A percentile compares a stretch with the other conserved stretches of the same genome.
Evolutionary conservation across 768 basidiomycete genomes (phyloP).

Genomic region (Pilatotrama ljubarskyi): DNA sequence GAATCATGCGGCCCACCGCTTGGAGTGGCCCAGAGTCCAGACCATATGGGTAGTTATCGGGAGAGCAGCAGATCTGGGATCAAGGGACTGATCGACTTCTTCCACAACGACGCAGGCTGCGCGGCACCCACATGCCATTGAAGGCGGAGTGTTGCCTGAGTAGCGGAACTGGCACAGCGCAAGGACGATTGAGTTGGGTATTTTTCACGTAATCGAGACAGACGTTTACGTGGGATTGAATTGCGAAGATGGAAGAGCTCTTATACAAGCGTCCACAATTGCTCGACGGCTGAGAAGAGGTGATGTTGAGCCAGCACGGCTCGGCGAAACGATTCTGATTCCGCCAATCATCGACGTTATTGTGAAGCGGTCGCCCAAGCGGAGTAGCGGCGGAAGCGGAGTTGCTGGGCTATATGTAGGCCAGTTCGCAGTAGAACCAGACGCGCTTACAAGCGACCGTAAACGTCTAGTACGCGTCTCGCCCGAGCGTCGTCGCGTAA

Average conservation of each 20-base stretch:
- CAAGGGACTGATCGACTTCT: slow-evolving; percentile 11
- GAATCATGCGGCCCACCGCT: neutral
- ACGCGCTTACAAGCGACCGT: neutral
- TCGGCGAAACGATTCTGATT: neutral
- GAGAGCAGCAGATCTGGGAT: slow-evolving; percentile 5
- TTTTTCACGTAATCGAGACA: neutral
- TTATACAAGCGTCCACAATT: slow-evolving; percentile 9
- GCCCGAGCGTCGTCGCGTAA: too few species aligned
- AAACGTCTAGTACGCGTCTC: neutral
- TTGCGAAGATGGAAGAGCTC: neutral
- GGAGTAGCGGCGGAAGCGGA: neutral
- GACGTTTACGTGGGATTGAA: neutral
- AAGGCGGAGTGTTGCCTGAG: neutral
- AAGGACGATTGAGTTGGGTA: slow-evolving; percentile 2
- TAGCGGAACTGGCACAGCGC: slow-evolving; percentile 1
- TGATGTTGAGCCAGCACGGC: neutral
- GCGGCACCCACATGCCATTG: slow-evolving; percentile 1
- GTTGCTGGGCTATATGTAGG: neutral
- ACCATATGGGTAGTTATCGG: slow-evolving; percentile 4
- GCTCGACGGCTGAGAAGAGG: neutral
- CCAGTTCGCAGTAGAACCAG: too few species aligned
- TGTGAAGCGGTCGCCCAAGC: neutral
- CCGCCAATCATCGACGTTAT: neutral
- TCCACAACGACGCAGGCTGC: neutral
- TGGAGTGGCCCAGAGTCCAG: slow-evolving; percentile 1